A percentile compares a stretch with the other conserved stretches of the same genome.
These are phyloP conservation scores for Leccinum barrowsii DNA, from an alignment of 768 basidiomycete genomes.

Conservation along the genomic window DNA sequence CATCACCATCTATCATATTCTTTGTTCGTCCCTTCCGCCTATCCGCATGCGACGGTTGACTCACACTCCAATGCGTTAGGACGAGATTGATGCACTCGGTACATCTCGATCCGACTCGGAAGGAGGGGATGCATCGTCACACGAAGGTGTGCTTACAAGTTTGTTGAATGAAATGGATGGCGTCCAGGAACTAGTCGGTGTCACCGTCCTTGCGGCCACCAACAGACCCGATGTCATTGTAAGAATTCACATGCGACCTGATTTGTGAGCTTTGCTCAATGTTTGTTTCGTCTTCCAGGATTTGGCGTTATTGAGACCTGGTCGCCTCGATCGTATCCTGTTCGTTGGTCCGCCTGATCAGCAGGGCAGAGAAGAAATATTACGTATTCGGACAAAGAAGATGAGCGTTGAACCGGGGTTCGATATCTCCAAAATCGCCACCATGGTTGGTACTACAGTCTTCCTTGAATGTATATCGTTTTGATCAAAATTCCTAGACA, in stretches of 20 bases:
- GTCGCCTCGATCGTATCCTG: conserved; percentile 88
- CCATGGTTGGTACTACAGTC: conserved; percentile 44
- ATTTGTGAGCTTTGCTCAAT: background rate
- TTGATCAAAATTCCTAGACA: conserved; percentile 49
- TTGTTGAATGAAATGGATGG: conserved; percentile 99
- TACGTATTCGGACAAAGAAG: conserved; percentile 66
- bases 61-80: conserved; percentile 45
- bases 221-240: conserved; percentile 93
- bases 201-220: conserved; percentile 95
- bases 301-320: conserved; percentile 90
- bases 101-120: conserved; percentile 63
- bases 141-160: conserved; percentile 90
- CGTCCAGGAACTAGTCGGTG: conserved; percentile 89
- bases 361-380: conserved; percentile 76
- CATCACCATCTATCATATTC: conserved; percentile 93
- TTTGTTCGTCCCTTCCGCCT: conserved; percentile 56
- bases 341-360: conserved; percentile 93
- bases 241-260: conserved; percentile 30
- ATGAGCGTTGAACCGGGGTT: conserved; percentile 81
- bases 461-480: background rate
- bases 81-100: conserved; percentile 95
- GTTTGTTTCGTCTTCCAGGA: conserved; percentile 51
- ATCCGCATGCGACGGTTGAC: background rate
- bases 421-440: conserved; percentile 64
- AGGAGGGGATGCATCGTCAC: conserved; percentile 50